Evolutionary conservation across 805 yeast genomes (phyloP), one percentile per base, ranked within the genome.

Genomic region (Lachancea nothofagi): DNA sequence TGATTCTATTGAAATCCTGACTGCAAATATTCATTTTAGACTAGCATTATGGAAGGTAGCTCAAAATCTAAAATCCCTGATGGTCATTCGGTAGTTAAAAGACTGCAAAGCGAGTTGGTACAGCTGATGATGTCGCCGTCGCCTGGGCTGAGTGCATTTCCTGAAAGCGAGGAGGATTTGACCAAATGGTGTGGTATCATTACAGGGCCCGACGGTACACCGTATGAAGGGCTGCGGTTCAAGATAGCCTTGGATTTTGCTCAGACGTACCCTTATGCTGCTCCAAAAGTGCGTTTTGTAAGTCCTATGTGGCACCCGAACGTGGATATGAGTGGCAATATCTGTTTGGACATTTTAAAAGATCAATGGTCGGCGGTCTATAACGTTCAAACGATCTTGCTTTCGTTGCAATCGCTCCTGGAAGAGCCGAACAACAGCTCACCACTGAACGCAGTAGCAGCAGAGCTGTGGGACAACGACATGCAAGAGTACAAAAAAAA

Each of bases 271-370:
- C 84, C 84, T 0, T 75, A 70, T 52, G 55, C 65, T 3, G 77
- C 84, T 3, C 84, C 84, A 19, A 59, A 59, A 21, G 71, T 78
- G 52, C 67, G 61, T 48, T 78, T 78, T 52, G 69, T 67, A 23
- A 70, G 77, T 30, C 80, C 82, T 13, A 71, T 77, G 71, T 75
- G 77, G 70, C 83, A 77, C 51, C 84, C 84, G 20, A 78, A 78
- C 52, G 75, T 78, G 44, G 80, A 77, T 48, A 71, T 74, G 67
- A 63, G 71, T 39, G 84, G 84, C n/a, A 71, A 75, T 45, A 79
- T 78, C 43, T 78, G 84, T 47, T 63, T 78, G 32, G 81, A 77
- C 54, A 78, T 78, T 38, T 64, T 78, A 55, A 77, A 78, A 54
- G 81, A 77, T 37, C 68, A 77, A 46, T 78, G 84, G 84, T 70